Percentiles rank a stretch among this genome's conserved stretches.
Evolutionary conservation across 768 basidiomycete species (phyloP).

Genomic region (Leccinellum rugosiceps): DNA sequence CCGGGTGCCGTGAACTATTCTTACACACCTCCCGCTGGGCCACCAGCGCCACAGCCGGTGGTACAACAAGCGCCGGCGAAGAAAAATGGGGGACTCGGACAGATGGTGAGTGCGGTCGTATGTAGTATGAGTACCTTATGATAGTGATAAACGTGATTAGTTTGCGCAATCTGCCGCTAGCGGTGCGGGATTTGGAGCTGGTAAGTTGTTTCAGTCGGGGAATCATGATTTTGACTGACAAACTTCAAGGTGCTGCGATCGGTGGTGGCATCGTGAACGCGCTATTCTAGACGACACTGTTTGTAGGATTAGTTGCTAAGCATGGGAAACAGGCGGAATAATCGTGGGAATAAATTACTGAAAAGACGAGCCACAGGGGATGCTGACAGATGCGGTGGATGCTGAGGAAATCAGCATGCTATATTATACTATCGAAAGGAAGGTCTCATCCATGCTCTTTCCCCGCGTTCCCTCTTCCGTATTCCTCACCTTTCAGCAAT

Average conservation of each 20-base stretch:
- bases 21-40: slow-evolving; percentile 29
- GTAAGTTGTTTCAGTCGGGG: slow-evolving; percentile 17
- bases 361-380: slow-evolving; percentile 14
- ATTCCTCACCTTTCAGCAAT: slow-evolving; percentile 4
- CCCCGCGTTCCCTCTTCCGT: slow-evolving; percentile 2
- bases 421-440: slow-evolving; percentile 27
- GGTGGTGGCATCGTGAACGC: slow-evolving; percentile 44
- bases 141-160: slow-evolving; percentile 8
- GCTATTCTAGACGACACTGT: slow-evolving; percentile 37
- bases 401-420: slow-evolving; percentile 27
- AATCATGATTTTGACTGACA: neutral
- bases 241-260: slow-evolving; percentile 39
- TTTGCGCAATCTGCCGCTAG: slow-evolving; percentile 35
- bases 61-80: slow-evolving; percentile 32
- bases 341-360: slow-evolving; percentile 23
- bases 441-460: slow-evolving; percentile 27
- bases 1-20: slow-evolving; percentile 10
- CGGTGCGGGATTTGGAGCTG: slow-evolving; percentile 49
- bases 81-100: slow-evolving; percentile 39
- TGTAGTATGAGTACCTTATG: neutral
- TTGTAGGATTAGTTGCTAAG: slow-evolving; percentile 14
- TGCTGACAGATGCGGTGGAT: slow-evolving; percentile 33
- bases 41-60: slow-evolving; percentile 36
- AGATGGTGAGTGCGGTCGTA: slow-evolving; percentile 29
- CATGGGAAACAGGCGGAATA: slow-evolving; percentile 17